Conservation (phyloP, 2,329 filamentous ascomycete genomes). For the Alternaria panax region DNA sequence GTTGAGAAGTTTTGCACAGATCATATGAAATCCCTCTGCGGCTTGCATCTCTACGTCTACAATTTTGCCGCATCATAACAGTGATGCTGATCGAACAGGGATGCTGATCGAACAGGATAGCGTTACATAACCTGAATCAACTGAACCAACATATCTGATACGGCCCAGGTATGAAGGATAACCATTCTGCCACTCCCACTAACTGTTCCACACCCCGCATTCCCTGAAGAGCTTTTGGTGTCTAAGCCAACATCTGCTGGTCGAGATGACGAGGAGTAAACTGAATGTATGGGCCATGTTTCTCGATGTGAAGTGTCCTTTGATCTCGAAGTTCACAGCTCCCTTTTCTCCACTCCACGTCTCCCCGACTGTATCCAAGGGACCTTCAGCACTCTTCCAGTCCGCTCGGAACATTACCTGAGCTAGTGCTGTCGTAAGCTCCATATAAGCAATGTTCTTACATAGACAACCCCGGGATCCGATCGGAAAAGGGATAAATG, state of each 20-base stretch:
- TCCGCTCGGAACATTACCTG: conserved; percentile 5
- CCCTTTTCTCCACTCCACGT: background rate
- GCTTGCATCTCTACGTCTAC: background rate
- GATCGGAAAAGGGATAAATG: conserved; percentile 10
- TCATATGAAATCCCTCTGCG: background rate
- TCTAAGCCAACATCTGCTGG: background rate
- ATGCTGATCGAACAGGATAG: background rate
- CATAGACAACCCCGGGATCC: conserved; percentile 8
- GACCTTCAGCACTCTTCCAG: conserved; percentile 3
- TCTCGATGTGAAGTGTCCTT: conserved; percentile 4
- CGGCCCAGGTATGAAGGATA: background rate
- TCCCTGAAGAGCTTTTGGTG: background rate
- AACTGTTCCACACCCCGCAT: background rate
- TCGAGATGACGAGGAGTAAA: background rate
- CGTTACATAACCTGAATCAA: background rate
- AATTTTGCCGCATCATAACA: background rate
- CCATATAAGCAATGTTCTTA: conserved; percentile 11
- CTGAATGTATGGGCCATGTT: conserved; percentile 2
- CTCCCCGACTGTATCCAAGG: background rate
- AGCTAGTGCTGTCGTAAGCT: conserved; percentile 2
- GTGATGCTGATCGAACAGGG: background rate
- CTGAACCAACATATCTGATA: background rate
- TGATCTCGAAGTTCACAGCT: conserved; percentile 1
- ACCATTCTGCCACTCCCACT: background rate
- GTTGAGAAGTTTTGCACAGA: background rate